Conservation (phyloP, 106 monocot species). For the Dendrobium huoshanense region DNA sequence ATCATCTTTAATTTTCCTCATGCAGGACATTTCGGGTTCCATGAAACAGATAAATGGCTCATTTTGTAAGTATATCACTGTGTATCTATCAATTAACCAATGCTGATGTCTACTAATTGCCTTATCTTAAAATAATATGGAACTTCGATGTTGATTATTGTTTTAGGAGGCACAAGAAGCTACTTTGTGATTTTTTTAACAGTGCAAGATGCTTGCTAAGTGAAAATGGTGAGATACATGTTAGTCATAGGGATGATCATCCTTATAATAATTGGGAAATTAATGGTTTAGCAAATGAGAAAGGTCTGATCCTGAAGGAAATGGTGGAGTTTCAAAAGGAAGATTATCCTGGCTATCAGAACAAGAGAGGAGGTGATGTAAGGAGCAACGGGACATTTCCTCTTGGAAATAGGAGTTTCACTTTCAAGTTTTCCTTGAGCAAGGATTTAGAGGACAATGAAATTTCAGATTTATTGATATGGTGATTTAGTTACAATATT, state of each 20-base stretch:
- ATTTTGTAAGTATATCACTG: neutral
- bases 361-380: conserved; percentile 7
- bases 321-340: too few species aligned
- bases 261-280: conserved; percentile 6
- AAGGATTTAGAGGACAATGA: neutral
- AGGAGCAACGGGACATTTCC: conserved; percentile 16
- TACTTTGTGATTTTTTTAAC: neutral
- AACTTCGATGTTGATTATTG: neutral
- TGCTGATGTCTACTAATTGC: neutral
- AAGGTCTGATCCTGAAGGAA: conserved; percentile 1
- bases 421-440: conserved; percentile 12
- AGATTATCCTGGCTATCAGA: too few species aligned
- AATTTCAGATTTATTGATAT: too few species aligned
- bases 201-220: neutral
- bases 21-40: conserved; percentile 16
- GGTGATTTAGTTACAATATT: too few species aligned
- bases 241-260: neutral
- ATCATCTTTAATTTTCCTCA: conserved; percentile 19
- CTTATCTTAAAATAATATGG: neutral
- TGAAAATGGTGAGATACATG: conserved; percentile 6
- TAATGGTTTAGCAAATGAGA: neutral
- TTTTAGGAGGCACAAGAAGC: neutral
- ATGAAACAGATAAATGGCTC: neutral
- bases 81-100: neutral
- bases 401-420: conserved; percentile 4